Percentiles rank a stretch among this genome's conserved stretches.
Evolutionary conservation across 129 eudicot genomes (phyloP).

Genomic region (Cynara cardunculus): DNA sequence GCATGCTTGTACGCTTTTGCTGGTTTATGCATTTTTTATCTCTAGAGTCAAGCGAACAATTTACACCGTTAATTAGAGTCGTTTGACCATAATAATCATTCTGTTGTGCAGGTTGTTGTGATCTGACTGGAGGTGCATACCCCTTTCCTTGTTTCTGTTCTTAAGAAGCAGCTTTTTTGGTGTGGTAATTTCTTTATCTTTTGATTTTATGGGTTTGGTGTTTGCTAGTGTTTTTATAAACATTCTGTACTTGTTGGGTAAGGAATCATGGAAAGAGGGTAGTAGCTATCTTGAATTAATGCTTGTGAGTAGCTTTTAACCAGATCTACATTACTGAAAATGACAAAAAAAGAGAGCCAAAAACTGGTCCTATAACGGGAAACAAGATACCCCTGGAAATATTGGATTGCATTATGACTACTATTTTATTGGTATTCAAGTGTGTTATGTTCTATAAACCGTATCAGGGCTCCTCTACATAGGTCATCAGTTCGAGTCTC

Average conservation of each 20-base stretch:
- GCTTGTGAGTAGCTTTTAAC: constrained; percentile 29
- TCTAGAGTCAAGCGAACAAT: too few species aligned
- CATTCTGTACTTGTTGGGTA: constrained; percentile 15
- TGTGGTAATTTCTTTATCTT: constrained; percentile 19
- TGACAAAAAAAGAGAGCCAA: neutral
- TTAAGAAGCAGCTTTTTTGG: constrained; percentile 14
- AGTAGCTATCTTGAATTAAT: constrained; percentile 4
- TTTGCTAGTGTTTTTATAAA: constrained; percentile 20
- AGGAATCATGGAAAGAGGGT: constrained; percentile 20
- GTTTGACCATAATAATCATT: neutral
- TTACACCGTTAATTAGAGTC: neutral
- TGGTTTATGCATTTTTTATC: too few species aligned
- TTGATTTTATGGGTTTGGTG: constrained; percentile 7
- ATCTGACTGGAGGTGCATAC: constrained; percentile 5
- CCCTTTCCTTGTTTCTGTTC: neutral
- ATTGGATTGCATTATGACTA: neutral
- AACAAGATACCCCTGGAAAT: too few species aligned
- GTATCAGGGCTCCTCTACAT: too few species aligned
- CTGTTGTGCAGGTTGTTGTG: constrained; percentile 20
- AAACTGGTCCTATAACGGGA: neutral
- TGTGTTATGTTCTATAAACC: neutral
- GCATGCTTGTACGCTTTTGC: too few species aligned
- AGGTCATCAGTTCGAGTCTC: neutral
- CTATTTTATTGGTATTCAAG: neutral
- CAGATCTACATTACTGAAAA: neutral